phyloP scores from a whole-genome alignment of 2,329 filamentous ascomycete genomes.

The Apiospora hydei region DNA sequence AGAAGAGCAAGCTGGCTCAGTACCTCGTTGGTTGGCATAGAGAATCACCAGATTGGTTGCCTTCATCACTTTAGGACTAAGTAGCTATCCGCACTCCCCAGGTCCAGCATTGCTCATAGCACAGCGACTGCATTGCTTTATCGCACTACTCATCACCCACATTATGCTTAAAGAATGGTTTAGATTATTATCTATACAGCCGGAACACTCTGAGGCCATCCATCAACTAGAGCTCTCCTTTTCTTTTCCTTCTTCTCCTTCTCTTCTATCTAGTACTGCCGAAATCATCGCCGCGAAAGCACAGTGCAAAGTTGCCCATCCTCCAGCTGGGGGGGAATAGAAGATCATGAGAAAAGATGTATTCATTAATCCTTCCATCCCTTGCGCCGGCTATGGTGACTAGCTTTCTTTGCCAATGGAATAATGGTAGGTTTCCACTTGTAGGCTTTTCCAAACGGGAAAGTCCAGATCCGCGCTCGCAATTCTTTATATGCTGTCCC shows the following conservation, averaged over 20 bases:
- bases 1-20: neutral
- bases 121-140: neutral
- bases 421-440: slow-evolving; percentile 11
- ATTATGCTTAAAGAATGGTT: neutral
- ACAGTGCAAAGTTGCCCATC: neutral
- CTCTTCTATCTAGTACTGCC: neutral
- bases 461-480: slow-evolving; percentile 3
- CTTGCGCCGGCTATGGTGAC: slow-evolving; percentile 18
- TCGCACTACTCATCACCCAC: neutral
- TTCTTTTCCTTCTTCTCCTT: neutral
- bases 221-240: slow-evolving; percentile 3
- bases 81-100: no score
- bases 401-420: slow-evolving; percentile 13
- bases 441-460: slow-evolving; percentile 16
- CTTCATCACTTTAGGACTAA: neutral
- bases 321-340: neutral
- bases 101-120: neutral
- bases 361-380: slow-evolving; percentile 17
- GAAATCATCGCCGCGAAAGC: neutral
- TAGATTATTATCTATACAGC: neutral
- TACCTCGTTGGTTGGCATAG: neutral
- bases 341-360: slow-evolving; percentile 16
- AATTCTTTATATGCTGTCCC: slow-evolving; percentile 8
- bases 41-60: neutral
- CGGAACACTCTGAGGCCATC: neutral